Conservation (phyloP, 169 alveolate genomes). For the Eimeria falciformis region DNA sequence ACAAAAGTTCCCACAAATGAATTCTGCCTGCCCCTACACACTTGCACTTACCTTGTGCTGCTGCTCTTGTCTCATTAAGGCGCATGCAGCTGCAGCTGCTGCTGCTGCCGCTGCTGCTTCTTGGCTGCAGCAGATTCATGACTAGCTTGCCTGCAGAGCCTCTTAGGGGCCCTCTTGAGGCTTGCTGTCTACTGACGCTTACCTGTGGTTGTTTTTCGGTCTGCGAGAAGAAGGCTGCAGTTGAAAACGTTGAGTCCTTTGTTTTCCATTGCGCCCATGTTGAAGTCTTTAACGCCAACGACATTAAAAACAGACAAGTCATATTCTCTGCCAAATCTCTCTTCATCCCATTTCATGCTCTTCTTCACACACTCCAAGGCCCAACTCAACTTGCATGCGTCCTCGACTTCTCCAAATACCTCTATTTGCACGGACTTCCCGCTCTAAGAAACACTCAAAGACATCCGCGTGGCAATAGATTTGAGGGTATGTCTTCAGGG, state of each 20-base stretch:
- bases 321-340: constrained; percentile 92
- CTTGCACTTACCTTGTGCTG: too few species aligned
- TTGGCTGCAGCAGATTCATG: neutral
- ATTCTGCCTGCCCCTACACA: too few species aligned
- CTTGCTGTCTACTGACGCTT: neutral
- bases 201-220: constrained; percentile 88
- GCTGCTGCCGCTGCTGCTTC: neutral
- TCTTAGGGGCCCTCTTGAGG: neutral
- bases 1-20: too few species aligned
- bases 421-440: constrained; percentile 84
- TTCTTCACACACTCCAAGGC: constrained; percentile 90
- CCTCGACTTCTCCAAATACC: constrained; percentile 89
- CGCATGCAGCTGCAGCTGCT: too few species aligned
- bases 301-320: constrained; percentile 92
- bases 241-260: constrained; percentile 94
- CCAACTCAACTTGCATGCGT: constrained; percentile 87
- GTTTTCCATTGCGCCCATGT: constrained; percentile 96
- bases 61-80: too few species aligned
- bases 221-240: constrained; percentile 91
- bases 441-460: constrained; percentile 35
- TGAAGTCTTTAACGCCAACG: constrained; percentile 93
- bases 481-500: too few species aligned
- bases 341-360: constrained; percentile 96
- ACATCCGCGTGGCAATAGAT: too few species aligned
- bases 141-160: too few species aligned